Percentiles rank a stretch among this genome's conserved stretches.
These are phyloP conservation scores for Malassezia nana DNA, from an alignment of 1,284 basidiomycete genomes.

Conservation along the genomic window DNA sequence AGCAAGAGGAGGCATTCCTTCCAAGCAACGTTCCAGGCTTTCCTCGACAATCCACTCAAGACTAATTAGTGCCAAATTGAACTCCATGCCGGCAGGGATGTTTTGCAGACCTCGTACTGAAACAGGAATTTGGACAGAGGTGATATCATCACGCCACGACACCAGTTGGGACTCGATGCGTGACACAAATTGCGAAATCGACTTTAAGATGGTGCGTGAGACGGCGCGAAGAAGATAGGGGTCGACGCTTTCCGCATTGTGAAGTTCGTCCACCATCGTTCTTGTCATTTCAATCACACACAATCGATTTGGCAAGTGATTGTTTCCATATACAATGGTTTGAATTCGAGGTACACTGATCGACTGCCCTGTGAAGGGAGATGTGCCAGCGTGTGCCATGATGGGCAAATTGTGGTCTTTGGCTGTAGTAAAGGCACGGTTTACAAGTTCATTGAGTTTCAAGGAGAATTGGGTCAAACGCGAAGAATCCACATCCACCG, in stretches of 20 bases:
- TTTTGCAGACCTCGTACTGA: conserved; percentile 30
- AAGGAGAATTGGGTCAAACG: conserved; percentile 42
- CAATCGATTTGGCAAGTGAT: conserved; percentile 32
- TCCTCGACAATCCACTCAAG: conserved; percentile 46
- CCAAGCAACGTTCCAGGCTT: conserved; percentile 42
- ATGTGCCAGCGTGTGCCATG: background rate
- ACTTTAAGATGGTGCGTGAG: conserved; percentile 41
- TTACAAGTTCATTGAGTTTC: conserved; percentile 41
- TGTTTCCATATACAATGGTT: conserved; percentile 34
- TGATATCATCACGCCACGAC: conserved; percentile 27
- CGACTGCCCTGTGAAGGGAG: conserved; percentile 11
- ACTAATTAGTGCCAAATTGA: conserved; percentile 42
- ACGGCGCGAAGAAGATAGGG: conserved; percentile 43
- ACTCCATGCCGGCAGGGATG: conserved; percentile 39
- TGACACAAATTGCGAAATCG: conserved; percentile 41
- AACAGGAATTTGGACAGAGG: conserved; percentile 29
- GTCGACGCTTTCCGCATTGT: conserved; percentile 35
- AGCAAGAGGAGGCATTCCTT: conserved; percentile 22
- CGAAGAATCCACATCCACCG: conserved; percentile 22
- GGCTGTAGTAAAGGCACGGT: conserved; percentile 38
- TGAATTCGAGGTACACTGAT: conserved; percentile 25
- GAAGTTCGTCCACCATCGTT: conserved; percentile 36
- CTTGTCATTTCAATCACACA: conserved; percentile 39
- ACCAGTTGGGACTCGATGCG: conserved; percentile 44
- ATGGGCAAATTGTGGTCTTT: conserved; percentile 1